phyloP scores from a whole-genome alignment of 2,329 filamentous ascomycete genomes.

The Nakataea oryzae region DNA sequence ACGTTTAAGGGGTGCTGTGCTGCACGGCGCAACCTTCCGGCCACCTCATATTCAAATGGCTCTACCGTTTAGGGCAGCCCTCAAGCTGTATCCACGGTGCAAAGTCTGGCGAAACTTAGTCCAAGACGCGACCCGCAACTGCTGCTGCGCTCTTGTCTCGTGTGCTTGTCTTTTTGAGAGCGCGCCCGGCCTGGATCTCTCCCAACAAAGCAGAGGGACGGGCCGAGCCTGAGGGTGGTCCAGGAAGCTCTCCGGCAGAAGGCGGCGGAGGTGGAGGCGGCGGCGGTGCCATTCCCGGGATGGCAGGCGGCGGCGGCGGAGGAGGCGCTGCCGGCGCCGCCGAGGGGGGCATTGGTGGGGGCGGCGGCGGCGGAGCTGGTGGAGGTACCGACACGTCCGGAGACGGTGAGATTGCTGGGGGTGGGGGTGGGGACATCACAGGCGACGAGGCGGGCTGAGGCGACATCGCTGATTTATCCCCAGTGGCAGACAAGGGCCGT shows the following conservation, averaged over 20 bases:
- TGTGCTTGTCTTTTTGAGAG: constrained; percentile 79
- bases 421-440: constrained; percentile 23
- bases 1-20: too few species aligned
- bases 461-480: constrained; percentile 47
- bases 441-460: constrained; percentile 22
- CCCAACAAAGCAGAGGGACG: constrained; percentile 59
- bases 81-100: not conserved
- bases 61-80: not conserved
- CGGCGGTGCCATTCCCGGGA: constrained; percentile 19
- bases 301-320: constrained; percentile 26
- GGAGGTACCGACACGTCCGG: constrained; percentile 13
- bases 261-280: constrained; percentile 22
- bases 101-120: constrained; percentile 19
- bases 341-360: constrained; percentile 16
- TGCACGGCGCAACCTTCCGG: not conserved
- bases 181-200: constrained; percentile 71
- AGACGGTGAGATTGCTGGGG: constrained; percentile 21
- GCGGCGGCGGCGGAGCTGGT: constrained; percentile 20
- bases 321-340: constrained; percentile 13
- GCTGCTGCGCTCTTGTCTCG: constrained; percentile 71
- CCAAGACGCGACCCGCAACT: constrained; percentile 66
- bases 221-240: constrained; percentile 24
- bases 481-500: constrained; percentile 73
- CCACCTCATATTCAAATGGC: not conserved
- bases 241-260: constrained; percentile 14